phyloP scores from a whole-genome alignment of 164 flowering plant species.

The Kalanchoe fedtschenkoi region DNA sequence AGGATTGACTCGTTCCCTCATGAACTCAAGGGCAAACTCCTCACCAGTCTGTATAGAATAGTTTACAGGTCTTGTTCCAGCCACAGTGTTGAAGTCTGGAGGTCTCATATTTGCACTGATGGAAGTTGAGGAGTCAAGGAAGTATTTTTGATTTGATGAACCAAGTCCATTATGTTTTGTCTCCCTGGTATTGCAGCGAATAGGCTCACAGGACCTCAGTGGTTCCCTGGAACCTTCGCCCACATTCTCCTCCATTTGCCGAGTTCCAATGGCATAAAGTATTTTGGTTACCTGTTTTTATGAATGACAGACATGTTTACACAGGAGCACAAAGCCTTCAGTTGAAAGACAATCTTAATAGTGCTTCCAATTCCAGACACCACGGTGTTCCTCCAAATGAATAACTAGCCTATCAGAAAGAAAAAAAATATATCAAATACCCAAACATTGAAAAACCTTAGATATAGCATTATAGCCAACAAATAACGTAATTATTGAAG shows the following conservation, averaged over 20 bases:
- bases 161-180: background rate
- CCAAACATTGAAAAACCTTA: background rate
- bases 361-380: background rate
- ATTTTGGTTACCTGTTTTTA: background rate
- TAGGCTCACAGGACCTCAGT: constrained; percentile 2
- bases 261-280: background rate
- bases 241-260: constrained; percentile 5
- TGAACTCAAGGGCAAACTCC: constrained; percentile 85
- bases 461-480: background rate
- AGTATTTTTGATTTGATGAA: constrained; percentile 1
- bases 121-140: constrained; percentile 6
- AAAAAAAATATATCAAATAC: background rate
- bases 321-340: background rate
- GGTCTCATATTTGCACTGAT: constrained; percentile 39
- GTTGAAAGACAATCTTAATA: background rate
- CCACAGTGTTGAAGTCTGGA: constrained; percentile 29
- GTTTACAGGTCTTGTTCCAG: constrained; percentile 49
- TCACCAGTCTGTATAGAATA: constrained; percentile 93
- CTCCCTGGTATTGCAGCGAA: constrained; percentile 1
- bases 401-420: background rate
- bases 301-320: background rate
- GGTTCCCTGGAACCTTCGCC: constrained; percentile 7
- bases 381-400: too few relatives aligned
- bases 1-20: constrained; percentile 60
- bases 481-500: background rate